Evolutionary conservation across 1,284 basidiomycete genomes (phyloP), one percentile per base, ranked within the genome.

Genomic region (Uromyces viciae-fabae): DNA sequence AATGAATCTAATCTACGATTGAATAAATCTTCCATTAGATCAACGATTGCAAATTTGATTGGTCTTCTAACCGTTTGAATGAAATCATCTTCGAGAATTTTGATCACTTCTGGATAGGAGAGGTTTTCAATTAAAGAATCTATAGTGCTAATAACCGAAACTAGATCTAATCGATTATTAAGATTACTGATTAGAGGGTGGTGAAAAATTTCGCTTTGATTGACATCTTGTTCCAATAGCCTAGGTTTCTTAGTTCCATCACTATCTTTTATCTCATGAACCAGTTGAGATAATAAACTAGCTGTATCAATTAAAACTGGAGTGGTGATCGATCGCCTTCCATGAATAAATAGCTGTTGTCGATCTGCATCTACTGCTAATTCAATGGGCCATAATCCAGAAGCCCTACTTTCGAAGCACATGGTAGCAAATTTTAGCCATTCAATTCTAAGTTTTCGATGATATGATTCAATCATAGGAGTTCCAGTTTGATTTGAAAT

Each of bases 401-500:
- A 81, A 9, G 79, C 56, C 22, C 79, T 40, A 66, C 58, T 66
- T 38, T 81, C 79, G n/a, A 43, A 60, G 43, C 79, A 81, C 79
- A 81, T 81, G 15, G 79, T 71, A 22, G 72, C 71, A 46, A 81
- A 81, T 49, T 81, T 81, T 22, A 74, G 60, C 79, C 79, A 81
- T 64, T 81, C 79, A 64, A 75, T 74, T 25, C 72, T 40, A 1
- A 81, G 38, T 17, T 74, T 66, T n/a, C 72, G 69, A 58, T 81
- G 79, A 36, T 93, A 95, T 75, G 90, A 90, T 69, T 90, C 90
- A 83, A 94, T 89, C 82, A 92, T 90, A 52, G 91, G 88, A 28
- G 91, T 91, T 14, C 94, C 94, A 0, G 93, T 94, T 82, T 91
- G 90, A 0, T 91, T 88, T 84, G 93, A 92, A 52, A 89, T 89